Conservation (phyloP, 2,329 filamentous ascomycete species). For the Aspergillus spinulosporus region DNA sequence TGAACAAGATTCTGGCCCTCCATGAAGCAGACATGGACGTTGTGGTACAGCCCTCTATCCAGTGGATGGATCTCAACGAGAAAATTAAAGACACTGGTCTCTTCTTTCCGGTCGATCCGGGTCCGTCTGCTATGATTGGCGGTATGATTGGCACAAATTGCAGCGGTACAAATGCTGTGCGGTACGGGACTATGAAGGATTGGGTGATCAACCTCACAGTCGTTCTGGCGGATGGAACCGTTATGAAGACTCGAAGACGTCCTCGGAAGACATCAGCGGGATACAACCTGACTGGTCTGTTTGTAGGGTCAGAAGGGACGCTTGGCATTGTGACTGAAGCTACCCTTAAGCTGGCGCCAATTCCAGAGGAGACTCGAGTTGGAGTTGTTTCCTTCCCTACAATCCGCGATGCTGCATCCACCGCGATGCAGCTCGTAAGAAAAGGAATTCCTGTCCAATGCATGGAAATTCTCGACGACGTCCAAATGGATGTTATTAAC, state of each 20-base stretch:
- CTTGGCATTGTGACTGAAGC: constrained; percentile 70
- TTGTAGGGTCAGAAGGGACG: constrained; percentile 70
- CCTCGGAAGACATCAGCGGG: constrained; percentile 70
- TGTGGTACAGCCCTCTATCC: constrained; percentile 80
- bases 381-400: constrained; percentile 63
- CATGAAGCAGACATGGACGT: constrained; percentile 90
- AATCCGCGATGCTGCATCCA: constrained; percentile 63
- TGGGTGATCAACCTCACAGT: constrained; percentile 72
- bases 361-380: constrained; percentile 64
- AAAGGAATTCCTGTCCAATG: constrained; percentile 67
- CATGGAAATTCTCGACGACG: constrained; percentile 63
- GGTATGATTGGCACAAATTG: constrained; percentile 69
- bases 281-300: constrained; percentile 69
- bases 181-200: constrained; percentile 75
- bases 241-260: constrained; percentile 67
- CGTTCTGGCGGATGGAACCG: constrained; percentile 66
- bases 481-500: constrained; percentile 67
- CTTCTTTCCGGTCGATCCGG: constrained; percentile 89
- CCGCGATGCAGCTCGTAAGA: constrained; percentile 65
- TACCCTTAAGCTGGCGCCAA: constrained; percentile 67
- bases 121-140: constrained; percentile 61
- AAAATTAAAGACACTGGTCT: constrained; percentile 71
- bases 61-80: constrained; percentile 89
- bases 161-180: constrained; percentile 60
- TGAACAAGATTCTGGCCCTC: constrained; percentile 78